Evolutionary conservation across 169 alveolate species (phyloP).

Genomic region (Plasmodium gallinaceum): DNA sequence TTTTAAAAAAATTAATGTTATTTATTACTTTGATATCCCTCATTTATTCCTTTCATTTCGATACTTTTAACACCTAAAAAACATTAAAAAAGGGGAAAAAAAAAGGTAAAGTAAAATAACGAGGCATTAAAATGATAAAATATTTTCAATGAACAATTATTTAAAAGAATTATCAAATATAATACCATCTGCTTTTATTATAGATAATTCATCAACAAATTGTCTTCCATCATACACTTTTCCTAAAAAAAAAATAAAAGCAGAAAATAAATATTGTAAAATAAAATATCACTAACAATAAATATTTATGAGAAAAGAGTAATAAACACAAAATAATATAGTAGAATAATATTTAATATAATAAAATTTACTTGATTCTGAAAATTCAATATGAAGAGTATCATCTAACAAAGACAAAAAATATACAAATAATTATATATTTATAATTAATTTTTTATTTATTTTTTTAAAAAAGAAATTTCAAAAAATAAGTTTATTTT

Average conservation of each 20-base stretch:
- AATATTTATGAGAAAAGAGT: no score
- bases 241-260: slow-evolving; percentile 11
- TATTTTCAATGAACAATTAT: neutral
- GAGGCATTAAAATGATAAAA: neutral
- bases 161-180: neutral
- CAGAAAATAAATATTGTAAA: neutral
- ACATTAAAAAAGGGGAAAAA: neutral
- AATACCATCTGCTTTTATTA: slow-evolving; percentile 37
- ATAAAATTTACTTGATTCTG: slow-evolving; percentile 44
- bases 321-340: no score
- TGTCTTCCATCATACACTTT: slow-evolving; percentile 45
- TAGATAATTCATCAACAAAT: slow-evolving; percentile 42
- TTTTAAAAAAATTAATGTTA: neutral
- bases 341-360: neutral
- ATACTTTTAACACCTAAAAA: slow-evolving; percentile 24
- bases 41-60: slow-evolving; percentile 51
- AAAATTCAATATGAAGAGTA: slow-evolving; percentile 42
- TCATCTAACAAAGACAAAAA: slow-evolving; percentile 16
- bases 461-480: neutral
- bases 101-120: neutral
- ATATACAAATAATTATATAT: neutral
- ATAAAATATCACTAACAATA: neutral
- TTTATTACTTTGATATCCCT: slow-evolving; percentile 52
- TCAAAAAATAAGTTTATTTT: no score
- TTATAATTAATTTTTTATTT: neutral